These are phyloP conservation scores for Myriangium duriaei DNA, from an alignment of 2,329 filamentous ascomycete genomes.

Conservation along the genomic window DNA sequence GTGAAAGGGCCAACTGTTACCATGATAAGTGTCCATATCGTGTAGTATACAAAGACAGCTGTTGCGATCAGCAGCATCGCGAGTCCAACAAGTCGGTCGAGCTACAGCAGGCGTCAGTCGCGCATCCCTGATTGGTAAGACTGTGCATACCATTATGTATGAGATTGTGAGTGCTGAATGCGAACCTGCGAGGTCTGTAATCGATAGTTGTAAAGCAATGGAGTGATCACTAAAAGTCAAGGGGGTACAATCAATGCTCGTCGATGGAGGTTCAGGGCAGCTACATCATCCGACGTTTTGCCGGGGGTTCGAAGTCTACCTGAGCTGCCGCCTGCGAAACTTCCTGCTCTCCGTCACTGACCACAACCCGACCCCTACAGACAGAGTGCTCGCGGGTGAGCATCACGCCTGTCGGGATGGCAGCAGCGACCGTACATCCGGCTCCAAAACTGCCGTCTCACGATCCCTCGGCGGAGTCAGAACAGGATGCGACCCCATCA, in stretches of 20 bases:
- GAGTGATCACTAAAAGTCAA: slow-evolving; percentile 3
- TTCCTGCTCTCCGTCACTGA: too few relatives aligned
- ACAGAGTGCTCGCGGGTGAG: too few relatives aligned
- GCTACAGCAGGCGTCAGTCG: slow-evolving; percentile 40
- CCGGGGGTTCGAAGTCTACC: too few relatives aligned
- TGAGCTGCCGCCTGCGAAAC: too few relatives aligned
- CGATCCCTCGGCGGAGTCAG: slow-evolving; percentile 10
- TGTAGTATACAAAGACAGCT: slow-evolving; percentile 79
- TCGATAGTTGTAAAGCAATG: slow-evolving; percentile 1
- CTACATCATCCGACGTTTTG: slow-evolving; percentile 3
- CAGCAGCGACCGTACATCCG: slow-evolving; percentile 5
- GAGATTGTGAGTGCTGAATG: background rate
- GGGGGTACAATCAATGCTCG: slow-evolving; percentile 2
- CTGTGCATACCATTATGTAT: slow-evolving; percentile 11
- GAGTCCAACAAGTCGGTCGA: slow-evolving; percentile 75
- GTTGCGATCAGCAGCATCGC: slow-evolving; percentile 65
- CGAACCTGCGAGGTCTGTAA: background rate
- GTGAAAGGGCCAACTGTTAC: slow-evolving; percentile 39
- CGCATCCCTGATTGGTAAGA: background rate
- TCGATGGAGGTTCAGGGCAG: slow-evolving; percentile 1
- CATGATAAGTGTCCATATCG: slow-evolving; percentile 94
- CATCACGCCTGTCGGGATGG: too few relatives aligned
- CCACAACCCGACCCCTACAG: too few relatives aligned
- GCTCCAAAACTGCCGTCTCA: slow-evolving; percentile 4
- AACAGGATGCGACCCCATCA: slow-evolving; percentile 9